Base-by-base conservation (phyloP, 2,329 filamentous ascomycete genomes). In the Emericellopsis cladophorae region DNA sequence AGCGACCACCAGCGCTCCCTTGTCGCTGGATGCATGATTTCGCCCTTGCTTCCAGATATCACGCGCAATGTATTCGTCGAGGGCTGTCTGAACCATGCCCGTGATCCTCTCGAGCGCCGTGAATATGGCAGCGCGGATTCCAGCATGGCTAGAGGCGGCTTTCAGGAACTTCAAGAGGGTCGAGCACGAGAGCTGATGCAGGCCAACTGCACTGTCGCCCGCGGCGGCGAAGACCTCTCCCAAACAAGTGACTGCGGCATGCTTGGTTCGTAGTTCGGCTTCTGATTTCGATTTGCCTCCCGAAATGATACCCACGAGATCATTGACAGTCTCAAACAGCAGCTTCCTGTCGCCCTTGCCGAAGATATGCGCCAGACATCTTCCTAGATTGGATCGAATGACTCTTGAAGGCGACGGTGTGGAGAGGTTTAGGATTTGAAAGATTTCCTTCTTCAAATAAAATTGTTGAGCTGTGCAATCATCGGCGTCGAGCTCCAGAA, bases 21-120 rank as follows among this genome's bases (percentile, higher is more conserved):
- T 96, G 59, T 98, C 93, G 44, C 70, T 72, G 0, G 79, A 72
- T 23, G 83, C 83, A 49, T 83, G 74, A 58, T 72, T 86, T 46
- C 92, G 79, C 22, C 80, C 82, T 57, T 90, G 84, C 60, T 95
- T 98, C 87, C 88, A 96, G 14, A 93, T 76, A 57, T 95, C 89
- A 53, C 88, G 79, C n/a, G 84, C 84, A 31, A 89, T 70, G 41
- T 67, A 69, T 59, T 98, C 92, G 51, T 98, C 92, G 51, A 90
- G 71, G 45, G 85, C 87, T 5, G 71, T 69, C 42, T 76, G 74
- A 23, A 95, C 76, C 58, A 89, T 90, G 44, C 71, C 72, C 22
- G 81, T 70, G 33, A 95, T 74, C 62, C 88, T 89, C 34, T 76
- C 79, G 38, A 95, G 61, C 1, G 87, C 77, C 36, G 69, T 74